Base-by-base conservation (phyloP, 1,139 yeast species). In the Candida tunisiensis region DNA sequence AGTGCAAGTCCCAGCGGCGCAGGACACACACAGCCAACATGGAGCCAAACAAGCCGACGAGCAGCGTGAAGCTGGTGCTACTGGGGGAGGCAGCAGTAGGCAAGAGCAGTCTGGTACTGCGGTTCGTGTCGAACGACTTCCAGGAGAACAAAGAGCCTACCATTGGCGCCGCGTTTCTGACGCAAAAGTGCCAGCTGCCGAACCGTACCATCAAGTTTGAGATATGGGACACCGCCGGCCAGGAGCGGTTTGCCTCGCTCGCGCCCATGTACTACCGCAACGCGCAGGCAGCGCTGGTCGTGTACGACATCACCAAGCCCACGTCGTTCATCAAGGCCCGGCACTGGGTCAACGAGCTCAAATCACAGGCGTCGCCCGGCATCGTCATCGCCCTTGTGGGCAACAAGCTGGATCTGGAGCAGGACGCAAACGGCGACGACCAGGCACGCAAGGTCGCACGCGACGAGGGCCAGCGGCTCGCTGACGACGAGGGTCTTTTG, bases 201-300 rank as follows among this genome's bases (percentile, higher is more conserved):
- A 83, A 79, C 37, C 70, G 79, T 40, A 79, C 92, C 10, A 83
- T 88, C 47, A 88, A 88, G 51, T 88, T 83, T 53, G 98, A 88
- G 52, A 88, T 88, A 38, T 88, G 96, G 96, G 98, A 88, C 49
- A 88, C 98, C 9, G 98, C 98, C 0, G 98, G 98, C 11, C 98
- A 88, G 56, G 98, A 88, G 52, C 60, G 98, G 36, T 88, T 88
- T 60, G 95, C 96, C 4, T 77, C 91, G 20, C 63, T 88, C 47
- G 96, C 96, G 1, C 98, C 96, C 15, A 79, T 88, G 93, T 88
- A 88, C 55, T 88, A 88, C 59, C 69, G 98, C 48, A 88, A 88
- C 46, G 96, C 98, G n/a, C 96, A 88, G 52, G 93, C 94, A 20
- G 98, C 98, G 0, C 60, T 88, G 38, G 95, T 88, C 8, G 96